These are phyloP conservation scores for Ogataea siamensis DNA, from an alignment of 805 yeast genomes.

Conservation along the genomic window DNA sequence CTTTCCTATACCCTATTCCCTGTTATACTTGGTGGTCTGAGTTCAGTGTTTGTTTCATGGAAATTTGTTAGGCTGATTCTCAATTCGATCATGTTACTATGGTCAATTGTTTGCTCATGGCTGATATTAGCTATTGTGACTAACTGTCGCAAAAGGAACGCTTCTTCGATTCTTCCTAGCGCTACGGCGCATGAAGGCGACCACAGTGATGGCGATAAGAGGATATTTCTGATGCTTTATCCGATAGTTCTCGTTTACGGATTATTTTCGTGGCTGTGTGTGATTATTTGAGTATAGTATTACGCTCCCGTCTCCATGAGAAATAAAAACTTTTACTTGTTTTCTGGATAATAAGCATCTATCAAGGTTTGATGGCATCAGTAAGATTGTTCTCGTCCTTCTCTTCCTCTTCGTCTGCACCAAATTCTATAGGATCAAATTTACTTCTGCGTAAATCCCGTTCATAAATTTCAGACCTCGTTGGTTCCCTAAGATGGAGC, in stretches of 20 bases:
- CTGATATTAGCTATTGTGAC: conserved; percentile 47
- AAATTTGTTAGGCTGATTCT: conserved; percentile 41
- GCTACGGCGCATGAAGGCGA: conserved; percentile 17
- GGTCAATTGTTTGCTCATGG: conserved; percentile 54
- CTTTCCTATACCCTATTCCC: conserved; percentile 58
- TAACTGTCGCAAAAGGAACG: conserved; percentile 32
- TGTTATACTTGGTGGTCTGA: conserved; percentile 45
- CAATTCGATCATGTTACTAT: conserved; percentile 40
- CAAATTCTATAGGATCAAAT: conserved; percentile 78
- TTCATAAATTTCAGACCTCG: conserved; percentile 60
- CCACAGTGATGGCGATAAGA: conserved; percentile 51
- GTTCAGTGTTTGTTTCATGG: conserved; percentile 44
- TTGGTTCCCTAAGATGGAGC: conserved; percentile 66
- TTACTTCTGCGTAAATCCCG: conserved; percentile 68
- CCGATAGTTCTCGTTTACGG: conserved; percentile 54
- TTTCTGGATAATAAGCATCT: too few species aligned
- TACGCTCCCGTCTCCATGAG: too few species aligned
- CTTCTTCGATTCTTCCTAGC: conserved; percentile 20
- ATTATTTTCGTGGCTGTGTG: conserved; percentile 52
- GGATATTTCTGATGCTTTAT: conserved; percentile 51
- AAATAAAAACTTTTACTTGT: too few species aligned
- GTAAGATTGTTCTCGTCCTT: conserved; percentile 37
- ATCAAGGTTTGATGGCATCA: too few species aligned
- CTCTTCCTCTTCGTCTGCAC: conserved; percentile 56
- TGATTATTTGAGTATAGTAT: conserved; percentile 45